phyloP scores from a whole-genome alignment of 768 basidiomycete species.

The Dentipellis sp. region DNA sequence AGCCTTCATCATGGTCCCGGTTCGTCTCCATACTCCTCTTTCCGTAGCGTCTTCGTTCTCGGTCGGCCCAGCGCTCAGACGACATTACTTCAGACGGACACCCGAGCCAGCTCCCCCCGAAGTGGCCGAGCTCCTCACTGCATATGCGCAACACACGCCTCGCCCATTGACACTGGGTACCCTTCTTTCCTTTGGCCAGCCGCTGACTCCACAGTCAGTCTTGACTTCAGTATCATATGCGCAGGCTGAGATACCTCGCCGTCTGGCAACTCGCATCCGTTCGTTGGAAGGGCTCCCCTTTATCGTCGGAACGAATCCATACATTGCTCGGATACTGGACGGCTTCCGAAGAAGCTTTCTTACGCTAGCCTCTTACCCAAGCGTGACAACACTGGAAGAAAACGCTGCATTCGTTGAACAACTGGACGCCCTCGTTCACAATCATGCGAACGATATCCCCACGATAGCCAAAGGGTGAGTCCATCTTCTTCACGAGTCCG shows the following conservation, averaged over 20 bases:
- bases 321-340: slow-evolving; percentile 62
- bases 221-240: slow-evolving; percentile 68
- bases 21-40: no score
- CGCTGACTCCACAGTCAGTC: slow-evolving; percentile 61
- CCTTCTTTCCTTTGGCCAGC: slow-evolving; percentile 67
- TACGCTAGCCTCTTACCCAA: slow-evolving; percentile 57
- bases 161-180: slow-evolving; percentile 64
- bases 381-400: slow-evolving; percentile 55
- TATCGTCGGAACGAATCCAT: slow-evolving; percentile 86
- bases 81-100: slow-evolving; percentile 17
- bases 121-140: slow-evolving; percentile 48
- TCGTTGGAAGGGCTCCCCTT: slow-evolving; percentile 73
- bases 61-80: no score
- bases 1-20: no score
- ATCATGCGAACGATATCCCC: slow-evolving; percentile 83
- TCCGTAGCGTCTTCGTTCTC: no score
- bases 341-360: slow-evolving; percentile 64
- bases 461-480: slow-evolving; percentile 80
- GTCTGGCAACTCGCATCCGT: slow-evolving; percentile 66
- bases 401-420: slow-evolving; percentile 61
- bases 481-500: slow-evolving; percentile 1
- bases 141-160: slow-evolving; percentile 54
- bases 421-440: slow-evolving; percentile 62
- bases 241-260: slow-evolving; percentile 66
- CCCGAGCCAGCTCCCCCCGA: slow-evolving; percentile 44